A percentile compares a stretch with the other conserved stretches of the same genome.
Conservation (phyloP, 768 basidiomycete genomes). For the Lactarius psammicola region DNA sequence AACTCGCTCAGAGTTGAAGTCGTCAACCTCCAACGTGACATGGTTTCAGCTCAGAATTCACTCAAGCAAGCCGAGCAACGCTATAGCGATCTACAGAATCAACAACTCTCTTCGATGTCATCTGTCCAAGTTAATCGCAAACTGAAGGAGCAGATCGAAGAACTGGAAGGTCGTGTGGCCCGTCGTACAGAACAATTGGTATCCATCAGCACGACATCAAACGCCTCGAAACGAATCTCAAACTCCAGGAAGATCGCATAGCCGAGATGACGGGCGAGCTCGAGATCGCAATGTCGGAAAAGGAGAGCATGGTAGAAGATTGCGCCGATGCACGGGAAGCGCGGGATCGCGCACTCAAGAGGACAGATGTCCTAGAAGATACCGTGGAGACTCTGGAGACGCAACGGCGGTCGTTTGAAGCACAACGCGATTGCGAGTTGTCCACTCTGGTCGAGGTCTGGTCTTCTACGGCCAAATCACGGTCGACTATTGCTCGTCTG, state of each 20-base stretch:
- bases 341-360: constrained; percentile 58
- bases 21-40: constrained; percentile 59
- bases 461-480: constrained; percentile 22
- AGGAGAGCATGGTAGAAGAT: constrained; percentile 81
- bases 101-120: constrained; percentile 65
- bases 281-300: constrained; percentile 63
- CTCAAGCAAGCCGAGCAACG: constrained; percentile 56
- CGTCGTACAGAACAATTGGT: constrained; percentile 73
- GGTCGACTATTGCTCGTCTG: constrained; percentile 1
- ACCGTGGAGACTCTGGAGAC: constrained; percentile 50
- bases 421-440: constrained; percentile 32
- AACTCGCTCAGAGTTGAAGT: constrained; percentile 64
- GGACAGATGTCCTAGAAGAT: constrained; percentile 61
- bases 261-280: constrained; percentile 67
- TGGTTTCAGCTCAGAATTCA: constrained; percentile 51
- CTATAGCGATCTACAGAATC: constrained; percentile 59
- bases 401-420: constrained; percentile 30
- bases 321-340: constrained; percentile 75
- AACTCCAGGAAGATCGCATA: constrained; percentile 71
- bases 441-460: constrained; percentile 32
- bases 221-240: constrained; percentile 70
- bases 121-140: constrained; percentile 44
- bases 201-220: constrained; percentile 78
- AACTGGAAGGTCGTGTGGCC: constrained; percentile 62
- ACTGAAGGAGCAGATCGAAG: constrained; percentile 62